These are phyloP conservation scores for Cercospora sp. DNA, from an alignment of 2,329 filamentous ascomycete species.

Conservation along the genomic window DNA sequence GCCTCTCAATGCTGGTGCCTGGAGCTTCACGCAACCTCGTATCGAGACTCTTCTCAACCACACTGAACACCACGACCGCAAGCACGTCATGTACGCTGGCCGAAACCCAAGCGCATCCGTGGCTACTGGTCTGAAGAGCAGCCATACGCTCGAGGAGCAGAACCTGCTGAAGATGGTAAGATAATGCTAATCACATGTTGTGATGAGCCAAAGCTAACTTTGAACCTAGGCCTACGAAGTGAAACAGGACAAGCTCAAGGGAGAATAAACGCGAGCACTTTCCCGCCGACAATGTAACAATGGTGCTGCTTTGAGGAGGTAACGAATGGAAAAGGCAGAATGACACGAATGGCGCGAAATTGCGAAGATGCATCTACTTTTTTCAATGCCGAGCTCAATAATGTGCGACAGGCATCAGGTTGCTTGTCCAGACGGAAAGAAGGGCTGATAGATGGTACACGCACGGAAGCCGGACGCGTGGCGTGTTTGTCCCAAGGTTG, in stretches of 20 bases:
- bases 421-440: neutral
- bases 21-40: conserved; percentile 95
- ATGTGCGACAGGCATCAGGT: neutral
- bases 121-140: conserved; percentile 85
- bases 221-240: conserved; percentile 37
- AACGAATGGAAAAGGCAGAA: neutral
- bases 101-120: conserved; percentile 91
- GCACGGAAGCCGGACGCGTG: neutral
- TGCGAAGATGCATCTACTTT: neutral
- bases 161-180: conserved; percentile 66
- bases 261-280: too few relatives aligned
- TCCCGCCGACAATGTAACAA: neutral
- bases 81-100: conserved; percentile 96
- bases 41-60: conserved; percentile 95
- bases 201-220: neutral
- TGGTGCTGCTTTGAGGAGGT: neutral
- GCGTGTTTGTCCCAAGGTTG: neutral
- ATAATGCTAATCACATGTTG: too few relatives aligned
- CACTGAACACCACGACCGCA: conserved; percentile 86
- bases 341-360: neutral
- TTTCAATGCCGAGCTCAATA: neutral
- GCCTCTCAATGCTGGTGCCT: conserved; percentile 93
- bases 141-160: conserved; percentile 89
- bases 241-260: conserved; percentile 66
- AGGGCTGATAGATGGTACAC: neutral